Percentiles rank a stretch among this genome's conserved stretches.
These are phyloP conservation scores for Populus simonii DNA, from an alignment of 345 rosid genomes.

Conservation along the genomic window DNA sequence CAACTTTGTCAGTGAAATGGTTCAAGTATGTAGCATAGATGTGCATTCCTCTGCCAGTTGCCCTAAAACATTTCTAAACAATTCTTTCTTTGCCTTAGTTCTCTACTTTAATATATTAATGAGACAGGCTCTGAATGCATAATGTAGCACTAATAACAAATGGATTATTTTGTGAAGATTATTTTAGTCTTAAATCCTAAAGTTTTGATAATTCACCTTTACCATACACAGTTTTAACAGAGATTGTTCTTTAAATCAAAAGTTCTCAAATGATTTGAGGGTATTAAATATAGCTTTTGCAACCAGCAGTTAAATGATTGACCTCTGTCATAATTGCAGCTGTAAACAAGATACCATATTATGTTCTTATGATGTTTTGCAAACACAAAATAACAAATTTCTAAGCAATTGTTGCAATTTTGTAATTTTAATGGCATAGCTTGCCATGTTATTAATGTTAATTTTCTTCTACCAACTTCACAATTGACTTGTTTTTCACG, in stretches of 20 bases:
- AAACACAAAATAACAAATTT: background rate
- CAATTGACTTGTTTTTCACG: conserved; percentile 3
- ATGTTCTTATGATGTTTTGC: background rate
- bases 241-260: background rate
- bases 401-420: background rate
- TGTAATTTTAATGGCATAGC: background rate
- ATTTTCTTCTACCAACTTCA: background rate
- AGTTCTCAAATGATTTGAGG: background rate
- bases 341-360: background rate
- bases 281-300: conserved; percentile 1
- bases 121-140: background rate
- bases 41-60: background rate
- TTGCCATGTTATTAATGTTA: background rate
- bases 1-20: conserved; percentile 93
- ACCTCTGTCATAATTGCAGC: conserved; percentile 1
- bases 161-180: background rate
- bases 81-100: background rate
- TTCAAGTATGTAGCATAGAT: conserved; percentile 63
- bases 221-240: background rate
- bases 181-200: background rate
- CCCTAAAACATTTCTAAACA: background rate
- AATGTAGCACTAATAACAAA: background rate
- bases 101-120: background rate
- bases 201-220: background rate
- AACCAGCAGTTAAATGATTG: background rate